Percentiles rank a stretch among this genome's conserved stretches.
Evolutionary conservation across 1,139 yeast genomes (phyloP).

Genomic region (Wickerhamiella pararugosa): DNA sequence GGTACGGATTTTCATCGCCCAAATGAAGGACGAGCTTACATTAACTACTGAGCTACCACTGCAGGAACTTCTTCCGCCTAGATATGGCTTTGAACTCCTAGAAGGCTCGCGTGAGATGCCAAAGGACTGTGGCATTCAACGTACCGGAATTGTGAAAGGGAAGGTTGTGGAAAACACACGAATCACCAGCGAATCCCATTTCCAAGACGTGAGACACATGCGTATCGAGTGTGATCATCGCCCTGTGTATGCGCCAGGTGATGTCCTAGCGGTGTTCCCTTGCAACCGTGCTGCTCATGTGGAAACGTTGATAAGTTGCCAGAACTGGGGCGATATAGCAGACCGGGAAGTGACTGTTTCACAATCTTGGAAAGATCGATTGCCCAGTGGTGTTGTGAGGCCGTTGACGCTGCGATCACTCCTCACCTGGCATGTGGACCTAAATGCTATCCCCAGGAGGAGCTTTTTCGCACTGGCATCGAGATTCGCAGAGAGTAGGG

Average conservation of each 20-base stretch:
- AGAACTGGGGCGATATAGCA: slow-evolving; percentile 58
- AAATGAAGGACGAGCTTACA: slow-evolving; percentile 22
- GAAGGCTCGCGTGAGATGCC: background rate
- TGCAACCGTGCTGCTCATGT: slow-evolving; percentile 52
- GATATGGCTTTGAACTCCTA: slow-evolving; percentile 17
- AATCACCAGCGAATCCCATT: slow-evolving; percentile 56
- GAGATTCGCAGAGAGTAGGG: slow-evolving; percentile 55
- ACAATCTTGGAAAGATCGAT: slow-evolving; percentile 20
- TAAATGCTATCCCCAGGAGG: slow-evolving; percentile 68
- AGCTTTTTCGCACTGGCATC: slow-evolving; percentile 52
- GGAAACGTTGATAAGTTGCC: slow-evolving; percentile 46
- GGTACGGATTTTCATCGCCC: slow-evolving; percentile 34
- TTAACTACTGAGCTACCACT: slow-evolving; percentile 22
- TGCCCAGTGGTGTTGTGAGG: slow-evolving; percentile 43
- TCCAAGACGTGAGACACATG: slow-evolving; percentile 76
- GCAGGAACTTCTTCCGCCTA: slow-evolving; percentile 32
- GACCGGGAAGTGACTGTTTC: slow-evolving; percentile 32
- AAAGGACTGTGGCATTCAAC: background rate
- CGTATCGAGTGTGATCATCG: slow-evolving; percentile 25
- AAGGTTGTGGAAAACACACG: slow-evolving; percentile 36
- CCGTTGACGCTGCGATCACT: slow-evolving; percentile 53
- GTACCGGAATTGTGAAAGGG: slow-evolving; percentile 23
- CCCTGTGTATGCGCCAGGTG: slow-evolving; percentile 52
- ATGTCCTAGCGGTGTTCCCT: slow-evolving; percentile 65
- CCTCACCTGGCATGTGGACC: slow-evolving; percentile 67